These are phyloP conservation scores for Wallacemonas sp. DNA, from an alignment of 208 protist species.

Conservation along the genomic window DNA sequence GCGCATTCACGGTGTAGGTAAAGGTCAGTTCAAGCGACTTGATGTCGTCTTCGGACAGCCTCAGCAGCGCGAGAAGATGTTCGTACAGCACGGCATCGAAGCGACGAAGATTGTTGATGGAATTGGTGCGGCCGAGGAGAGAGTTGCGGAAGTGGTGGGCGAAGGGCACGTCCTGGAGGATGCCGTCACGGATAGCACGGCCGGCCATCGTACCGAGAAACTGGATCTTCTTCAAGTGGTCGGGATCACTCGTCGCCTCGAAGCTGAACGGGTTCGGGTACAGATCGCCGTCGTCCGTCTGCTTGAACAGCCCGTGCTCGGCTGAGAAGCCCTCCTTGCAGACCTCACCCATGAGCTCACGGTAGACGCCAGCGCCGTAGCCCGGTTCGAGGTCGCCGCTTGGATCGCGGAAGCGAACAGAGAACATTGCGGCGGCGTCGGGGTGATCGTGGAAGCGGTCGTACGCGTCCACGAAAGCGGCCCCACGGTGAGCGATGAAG, in stretches of 20 bases:
- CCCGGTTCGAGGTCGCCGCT: conserved; percentile 71
- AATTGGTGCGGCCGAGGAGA: conserved; percentile 87
- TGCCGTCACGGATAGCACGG: conserved; percentile 88
- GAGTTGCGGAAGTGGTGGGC: conserved; percentile 92
- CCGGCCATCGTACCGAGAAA: conserved; percentile 93
- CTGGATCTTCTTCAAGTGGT: conserved; percentile 66
- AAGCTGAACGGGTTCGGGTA: conserved; percentile 91
- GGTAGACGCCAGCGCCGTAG: conserved; percentile 92
- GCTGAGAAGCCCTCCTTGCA: conserved; percentile 81
- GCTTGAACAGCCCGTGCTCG: conserved; percentile 83
- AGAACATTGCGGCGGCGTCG: conserved; percentile 45
- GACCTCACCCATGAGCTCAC: conserved; percentile 85
- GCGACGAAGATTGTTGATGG: conserved; percentile 83
- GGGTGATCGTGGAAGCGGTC: conserved; percentile 51
- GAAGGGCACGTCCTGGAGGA: conserved; percentile 90
- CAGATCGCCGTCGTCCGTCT: conserved; percentile 79
- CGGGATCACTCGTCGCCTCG: conserved; percentile 61
- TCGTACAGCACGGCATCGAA: conserved; percentile 89
- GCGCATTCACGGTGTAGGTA: conserved; percentile 67
- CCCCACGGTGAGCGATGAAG: conserved; percentile 53
- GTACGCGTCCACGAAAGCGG: conserved; percentile 85
- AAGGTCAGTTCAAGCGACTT: conserved; percentile 78
- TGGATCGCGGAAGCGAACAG: conserved; percentile 59
- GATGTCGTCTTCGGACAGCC: conserved; percentile 67
- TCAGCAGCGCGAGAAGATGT: conserved; percentile 74